A percentile compares a stretch with the other conserved stretches of the same genome.
phyloP scores from a whole-genome alignment of 805 yeast species.

The Yamadazyma scolyti region DNA sequence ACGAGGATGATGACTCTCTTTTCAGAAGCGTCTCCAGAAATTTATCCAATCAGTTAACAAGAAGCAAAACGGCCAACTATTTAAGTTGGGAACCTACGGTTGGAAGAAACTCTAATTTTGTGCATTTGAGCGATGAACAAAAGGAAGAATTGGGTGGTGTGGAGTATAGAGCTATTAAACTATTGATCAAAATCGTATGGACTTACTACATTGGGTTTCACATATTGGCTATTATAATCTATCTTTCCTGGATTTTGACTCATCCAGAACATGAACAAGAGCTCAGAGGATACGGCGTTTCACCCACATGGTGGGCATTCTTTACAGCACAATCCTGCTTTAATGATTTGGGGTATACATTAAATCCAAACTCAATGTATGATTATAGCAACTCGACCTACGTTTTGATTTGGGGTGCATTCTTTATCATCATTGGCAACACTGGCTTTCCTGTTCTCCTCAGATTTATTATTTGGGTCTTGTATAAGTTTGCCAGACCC shows the following conservation, averaged over 20 bases:
- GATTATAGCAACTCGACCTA: constrained; percentile 64
- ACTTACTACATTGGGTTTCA: constrained; percentile 77
- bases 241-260: constrained; percentile 59
- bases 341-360: constrained; percentile 79
- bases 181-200: constrained; percentile 62
- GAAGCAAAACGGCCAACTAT: constrained; percentile 47
- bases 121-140: constrained; percentile 74
- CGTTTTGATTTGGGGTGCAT: constrained; percentile 56
- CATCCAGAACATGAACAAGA: constrained; percentile 38
- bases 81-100: constrained; percentile 88
- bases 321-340: constrained; percentile 79
- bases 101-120: constrained; percentile 91
- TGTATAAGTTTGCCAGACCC: constrained; percentile 64
- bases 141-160: constrained; percentile 97
- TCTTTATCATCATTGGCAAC: constrained; percentile 86
- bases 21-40: constrained; percentile 10
- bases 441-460: constrained; percentile 89
- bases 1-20: constrained; percentile 11
- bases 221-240: constrained; percentile 46
- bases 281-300: constrained; percentile 54
- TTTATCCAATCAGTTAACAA: constrained; percentile 26
- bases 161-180: constrained; percentile 85
- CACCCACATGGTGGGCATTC: constrained; percentile 91
- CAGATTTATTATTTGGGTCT: constrained; percentile 77
- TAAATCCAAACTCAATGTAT: constrained; percentile 77